Evolutionary conservation across 2,329 filamentous ascomycete genomes (phyloP).

Genomic region (Neurospora sp.): DNA sequence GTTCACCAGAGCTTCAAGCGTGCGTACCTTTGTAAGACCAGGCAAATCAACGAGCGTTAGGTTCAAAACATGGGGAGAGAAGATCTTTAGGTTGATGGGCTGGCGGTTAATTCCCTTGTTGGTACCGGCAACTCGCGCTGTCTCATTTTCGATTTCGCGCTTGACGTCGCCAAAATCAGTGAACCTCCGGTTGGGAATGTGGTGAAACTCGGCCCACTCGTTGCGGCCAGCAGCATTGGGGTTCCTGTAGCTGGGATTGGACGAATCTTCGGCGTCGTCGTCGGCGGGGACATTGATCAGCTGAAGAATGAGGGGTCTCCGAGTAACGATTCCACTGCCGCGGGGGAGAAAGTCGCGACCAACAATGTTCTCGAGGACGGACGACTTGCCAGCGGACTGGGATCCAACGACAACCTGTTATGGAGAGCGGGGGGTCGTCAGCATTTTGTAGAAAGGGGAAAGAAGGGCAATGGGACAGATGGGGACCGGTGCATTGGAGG

Average conservation of each 20-base stretch:
- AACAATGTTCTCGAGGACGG: constrained; percentile 97
- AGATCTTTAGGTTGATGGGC: constrained; percentile 97
- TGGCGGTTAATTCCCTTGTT: constrained; percentile 98
- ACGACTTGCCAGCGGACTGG: constrained; percentile 96
- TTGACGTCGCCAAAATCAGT: constrained; percentile 94
- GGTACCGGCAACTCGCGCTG: constrained; percentile 54
- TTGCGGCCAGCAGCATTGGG: constrained; percentile 57
- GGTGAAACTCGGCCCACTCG: constrained; percentile 93
- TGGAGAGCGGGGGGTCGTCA: constrained; percentile 11
- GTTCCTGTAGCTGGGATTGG: constrained; percentile 64
- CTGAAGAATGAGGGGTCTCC: constrained; percentile 88
- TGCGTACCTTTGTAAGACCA: constrained; percentile 79
- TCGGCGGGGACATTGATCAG: constrained; percentile 93
- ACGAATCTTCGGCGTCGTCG: constrained; percentile 54
- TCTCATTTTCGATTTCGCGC: constrained; percentile 89
- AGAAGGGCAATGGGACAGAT: not conserved
- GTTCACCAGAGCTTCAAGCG: not conserved
- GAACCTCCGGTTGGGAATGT: constrained; percentile 87
- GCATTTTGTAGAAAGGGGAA: constrained; percentile 12
- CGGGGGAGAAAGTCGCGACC: constrained; percentile 94
- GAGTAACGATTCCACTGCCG: constrained; percentile 92
- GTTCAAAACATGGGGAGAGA: constrained; percentile 93
- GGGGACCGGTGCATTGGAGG: not conserved
- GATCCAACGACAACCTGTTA: constrained; percentile 90
- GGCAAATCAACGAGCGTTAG: constrained; percentile 93